A percentile compares a stretch with the other conserved stretches of the same genome.
These are phyloP conservation scores for Hemileia vastatrix DNA, from an alignment of 1,284 basidiomycete species.

Conservation along the genomic window DNA sequence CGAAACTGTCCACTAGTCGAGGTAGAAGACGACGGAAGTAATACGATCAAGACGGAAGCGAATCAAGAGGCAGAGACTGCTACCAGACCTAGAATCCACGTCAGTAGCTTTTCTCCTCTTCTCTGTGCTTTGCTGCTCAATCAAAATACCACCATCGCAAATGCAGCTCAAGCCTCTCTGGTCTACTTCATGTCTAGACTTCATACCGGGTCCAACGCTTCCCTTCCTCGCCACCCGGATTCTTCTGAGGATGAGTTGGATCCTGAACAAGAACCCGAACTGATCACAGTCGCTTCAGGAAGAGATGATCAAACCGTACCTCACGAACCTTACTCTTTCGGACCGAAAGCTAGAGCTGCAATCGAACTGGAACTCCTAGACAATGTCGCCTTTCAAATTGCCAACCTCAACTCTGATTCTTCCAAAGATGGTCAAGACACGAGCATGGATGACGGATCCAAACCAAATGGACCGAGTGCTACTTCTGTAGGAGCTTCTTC, in stretches of 20 bases:
- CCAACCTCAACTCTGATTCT: slow-evolving; percentile 13
- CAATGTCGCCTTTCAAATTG: slow-evolving; percentile 39
- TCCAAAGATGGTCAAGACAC: neutral
- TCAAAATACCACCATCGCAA: slow-evolving; percentile 62
- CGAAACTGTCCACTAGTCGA: slow-evolving; percentile 53
- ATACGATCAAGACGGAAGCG: too few relatives aligned
- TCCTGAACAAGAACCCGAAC: slow-evolving; percentile 22
- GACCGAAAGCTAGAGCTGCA: slow-evolving; percentile 26
- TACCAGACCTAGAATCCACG: slow-evolving; percentile 54
- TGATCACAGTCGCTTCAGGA: slow-evolving; percentile 34
- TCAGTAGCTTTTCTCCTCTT: slow-evolving; percentile 81
- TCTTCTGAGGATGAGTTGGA: neutral
- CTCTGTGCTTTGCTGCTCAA: slow-evolving; percentile 78
- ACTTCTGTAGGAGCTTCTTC: neutral
- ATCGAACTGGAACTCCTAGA: slow-evolving; percentile 38
- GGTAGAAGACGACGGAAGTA: too few relatives aligned
- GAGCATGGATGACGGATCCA: neutral
- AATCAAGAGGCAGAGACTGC: too few relatives aligned
- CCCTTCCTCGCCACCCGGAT: slow-evolving; percentile 1
- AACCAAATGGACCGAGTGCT: neutral
- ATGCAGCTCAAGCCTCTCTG: slow-evolving; percentile 63
- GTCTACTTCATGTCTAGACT: slow-evolving; percentile 65
- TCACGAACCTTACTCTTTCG: slow-evolving; percentile 37
- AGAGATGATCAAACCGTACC: slow-evolving; percentile 37
- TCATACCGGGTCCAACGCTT: too few relatives aligned